Conservation (phyloP, 805 yeast genomes). For the Saccharomycopsis schoenii region DNA sequence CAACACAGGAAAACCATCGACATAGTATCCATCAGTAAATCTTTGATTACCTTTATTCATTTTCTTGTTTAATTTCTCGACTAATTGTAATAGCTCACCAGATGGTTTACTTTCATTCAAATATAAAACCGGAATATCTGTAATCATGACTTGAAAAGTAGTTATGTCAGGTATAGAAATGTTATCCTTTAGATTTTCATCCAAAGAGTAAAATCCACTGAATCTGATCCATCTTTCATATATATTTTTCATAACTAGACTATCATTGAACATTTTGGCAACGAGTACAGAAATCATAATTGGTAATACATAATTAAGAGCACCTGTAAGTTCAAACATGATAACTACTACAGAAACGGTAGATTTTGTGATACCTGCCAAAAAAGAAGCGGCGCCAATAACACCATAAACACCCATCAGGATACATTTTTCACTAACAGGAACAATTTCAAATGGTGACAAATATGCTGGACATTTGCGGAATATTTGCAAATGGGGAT, state of each 20-base stretch:
- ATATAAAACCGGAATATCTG: slow-evolving; percentile 24
- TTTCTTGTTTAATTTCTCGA: neutral
- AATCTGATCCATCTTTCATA: slow-evolving; percentile 50
- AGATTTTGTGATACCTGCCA: slow-evolving; percentile 73
- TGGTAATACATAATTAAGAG: slow-evolving; percentile 72
- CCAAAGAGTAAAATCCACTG: slow-evolving; percentile 20
- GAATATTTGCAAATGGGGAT: slow-evolving; percentile 30
- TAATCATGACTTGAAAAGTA: slow-evolving; percentile 27
- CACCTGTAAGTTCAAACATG: slow-evolving; percentile 78
- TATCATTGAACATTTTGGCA: slow-evolving; percentile 63
- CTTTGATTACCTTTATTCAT: neutral
- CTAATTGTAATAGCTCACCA: neutral
- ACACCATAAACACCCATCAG: slow-evolving; percentile 85
- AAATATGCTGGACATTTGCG: slow-evolving; percentile 24
- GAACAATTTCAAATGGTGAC: slow-evolving; percentile 4
- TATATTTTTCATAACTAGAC: slow-evolving; percentile 46
- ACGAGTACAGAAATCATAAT: slow-evolving; percentile 77
- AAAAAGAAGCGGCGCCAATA: slow-evolving; percentile 77
- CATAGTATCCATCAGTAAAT: neutral
- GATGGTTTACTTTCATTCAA: slow-evolving; percentile 23
- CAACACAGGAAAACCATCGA: slow-evolving; percentile 33
- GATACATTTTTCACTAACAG: slow-evolving; percentile 36
- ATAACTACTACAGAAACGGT: slow-evolving; percentile 75
- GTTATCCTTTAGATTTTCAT: slow-evolving; percentile 28
- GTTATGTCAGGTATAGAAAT: slow-evolving; percentile 32